These are phyloP conservation scores for Aspergillus sojae DNA, from an alignment of 2,329 filamentous ascomycete species.

Conservation along the genomic window DNA sequence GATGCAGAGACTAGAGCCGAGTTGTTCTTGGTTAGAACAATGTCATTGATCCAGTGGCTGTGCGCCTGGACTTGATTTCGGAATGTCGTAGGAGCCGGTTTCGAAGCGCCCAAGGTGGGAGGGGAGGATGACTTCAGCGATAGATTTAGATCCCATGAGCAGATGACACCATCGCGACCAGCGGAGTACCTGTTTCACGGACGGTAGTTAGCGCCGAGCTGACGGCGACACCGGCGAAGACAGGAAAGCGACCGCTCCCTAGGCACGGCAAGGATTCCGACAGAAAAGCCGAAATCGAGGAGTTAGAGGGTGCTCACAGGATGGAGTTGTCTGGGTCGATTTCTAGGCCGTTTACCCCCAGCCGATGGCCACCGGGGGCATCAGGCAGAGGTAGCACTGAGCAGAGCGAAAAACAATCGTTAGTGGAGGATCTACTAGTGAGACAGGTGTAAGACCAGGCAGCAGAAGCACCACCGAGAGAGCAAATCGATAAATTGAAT, in stretches of 20 bases:
- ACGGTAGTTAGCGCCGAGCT: conserved; percentile 22
- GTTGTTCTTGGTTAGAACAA: conserved; percentile 77
- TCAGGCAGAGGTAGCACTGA: conserved; percentile 73
- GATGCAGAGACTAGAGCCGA: conserved; percentile 83
- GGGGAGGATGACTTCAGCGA: conserved; percentile 36
- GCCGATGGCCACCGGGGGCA: conserved; percentile 79
- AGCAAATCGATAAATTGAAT: neutral
- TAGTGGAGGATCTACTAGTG: conserved; percentile 8
- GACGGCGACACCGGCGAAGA: neutral
- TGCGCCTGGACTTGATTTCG: conserved; percentile 74
- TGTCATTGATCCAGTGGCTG: conserved; percentile 96
- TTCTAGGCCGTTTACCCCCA: conserved; percentile 92
- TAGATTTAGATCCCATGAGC: conserved; percentile 79
- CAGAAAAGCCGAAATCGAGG: neutral
- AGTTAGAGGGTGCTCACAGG: conserved; percentile 63
- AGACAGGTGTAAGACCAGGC: neutral
- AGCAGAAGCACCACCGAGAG: conserved; percentile 12
- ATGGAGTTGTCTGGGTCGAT: conserved; percentile 82
- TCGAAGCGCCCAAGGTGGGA: conserved; percentile 21
- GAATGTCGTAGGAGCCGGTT: conserved; percentile 53
- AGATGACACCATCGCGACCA: conserved; percentile 91
- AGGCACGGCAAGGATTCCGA: neutral
- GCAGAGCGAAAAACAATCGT: conserved; percentile 7
- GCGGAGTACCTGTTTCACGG: conserved; percentile 75
- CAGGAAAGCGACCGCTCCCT: neutral